Conservation (phyloP, 176 grass and related monocot species). For the Bromus sterilis region DNA sequence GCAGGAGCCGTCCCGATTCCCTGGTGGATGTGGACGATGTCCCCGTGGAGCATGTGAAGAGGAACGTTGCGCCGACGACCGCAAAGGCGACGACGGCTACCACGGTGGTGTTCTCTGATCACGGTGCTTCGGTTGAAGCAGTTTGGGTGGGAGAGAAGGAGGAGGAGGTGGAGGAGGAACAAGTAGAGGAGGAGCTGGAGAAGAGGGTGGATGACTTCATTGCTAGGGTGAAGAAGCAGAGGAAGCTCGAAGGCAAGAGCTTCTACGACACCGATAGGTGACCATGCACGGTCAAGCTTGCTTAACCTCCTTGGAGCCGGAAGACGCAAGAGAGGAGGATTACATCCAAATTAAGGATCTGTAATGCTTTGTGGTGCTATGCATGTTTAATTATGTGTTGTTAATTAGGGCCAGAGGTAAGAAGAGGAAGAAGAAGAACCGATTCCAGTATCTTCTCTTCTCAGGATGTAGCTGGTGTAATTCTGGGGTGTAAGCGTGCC, state of each 20-base stretch:
- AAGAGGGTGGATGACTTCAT: slow-evolving; percentile 95
- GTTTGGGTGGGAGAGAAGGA: background rate
- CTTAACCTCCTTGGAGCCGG: background rate
- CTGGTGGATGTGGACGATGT: slow-evolving; percentile 21
- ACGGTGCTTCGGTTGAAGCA: slow-evolving; percentile 4
- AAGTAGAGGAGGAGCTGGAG: slow-evolving; percentile 50
- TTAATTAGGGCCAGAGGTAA: slow-evolving; percentile 2
- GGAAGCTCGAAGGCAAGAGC: slow-evolving; percentile 65
- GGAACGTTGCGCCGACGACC: background rate
- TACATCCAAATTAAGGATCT: slow-evolving; percentile 10
- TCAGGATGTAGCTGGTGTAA: slow-evolving; percentile 11
- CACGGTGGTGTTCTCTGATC: background rate
- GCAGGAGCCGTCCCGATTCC: background rate
- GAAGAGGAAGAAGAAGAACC: background rate
- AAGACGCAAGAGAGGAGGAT: background rate
- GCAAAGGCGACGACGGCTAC: background rate
- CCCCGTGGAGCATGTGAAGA: slow-evolving; percentile 47
- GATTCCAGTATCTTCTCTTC: slow-evolving; percentile 11
- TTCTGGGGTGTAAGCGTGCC: background rate
- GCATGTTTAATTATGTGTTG: slow-evolving; percentile 1
- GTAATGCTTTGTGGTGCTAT: slow-evolving; percentile 19
- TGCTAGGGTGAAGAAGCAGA: slow-evolving; percentile 80
- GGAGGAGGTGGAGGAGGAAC: slow-evolving; percentile 22
- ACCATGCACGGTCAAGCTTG: background rate
- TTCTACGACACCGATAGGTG: slow-evolving; percentile 46